Base-by-base conservation (phyloP, 2,329 filamentous ascomycete species). In the Colletotrichum navitas region DNA sequence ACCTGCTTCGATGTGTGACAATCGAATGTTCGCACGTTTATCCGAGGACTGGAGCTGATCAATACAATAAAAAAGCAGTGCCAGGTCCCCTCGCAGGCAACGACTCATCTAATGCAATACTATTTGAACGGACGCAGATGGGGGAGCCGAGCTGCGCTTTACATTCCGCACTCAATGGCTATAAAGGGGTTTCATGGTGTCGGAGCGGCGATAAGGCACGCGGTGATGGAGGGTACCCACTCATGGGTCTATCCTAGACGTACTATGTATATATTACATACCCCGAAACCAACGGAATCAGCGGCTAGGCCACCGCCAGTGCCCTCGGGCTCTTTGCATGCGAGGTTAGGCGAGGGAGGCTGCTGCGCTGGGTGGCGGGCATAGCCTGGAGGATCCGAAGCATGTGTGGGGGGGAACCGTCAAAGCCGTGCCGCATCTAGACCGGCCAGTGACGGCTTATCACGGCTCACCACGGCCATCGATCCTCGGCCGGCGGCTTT, bases 381-480 rank as follows among this genome's bases (percentile, higher is more conserved):
- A 72, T 69, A 61, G 60, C 59, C 69, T 69, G 65, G 66, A 60
- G 65, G 54, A 72, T 69, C 54, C 65, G 68, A 68, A 71, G 65
- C 59, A 72, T n/a, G n/a, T 41, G 24, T 49, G 59, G 66, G 62
- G 60, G 69, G 39, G 45, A 29, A 2, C 34, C 34, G 67, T 71
- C 61, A 62, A 68, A 66, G 67, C 66, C 67, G 62, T 54, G 61
- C 61, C 70, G 61, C 61, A 58, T 49, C 52, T 74, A 61, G 61
- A 66, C 69, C 82, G 83, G 83, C 80, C 79, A 81, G 75, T 73
- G 66, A 77, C 83, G 83, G 83, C 80, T 84, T 82, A 69, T 75
- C 63, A 74, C 83, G 83, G 83, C 74, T 82, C 62, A 64, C n/a
- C 47, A 24, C 61, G 63, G 68, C 68, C 66, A 56, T 55, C 71